phyloP scores from a whole-genome alignment of 1,284 basidiomycete species.

The Sporisorium scitamineum region DNA sequence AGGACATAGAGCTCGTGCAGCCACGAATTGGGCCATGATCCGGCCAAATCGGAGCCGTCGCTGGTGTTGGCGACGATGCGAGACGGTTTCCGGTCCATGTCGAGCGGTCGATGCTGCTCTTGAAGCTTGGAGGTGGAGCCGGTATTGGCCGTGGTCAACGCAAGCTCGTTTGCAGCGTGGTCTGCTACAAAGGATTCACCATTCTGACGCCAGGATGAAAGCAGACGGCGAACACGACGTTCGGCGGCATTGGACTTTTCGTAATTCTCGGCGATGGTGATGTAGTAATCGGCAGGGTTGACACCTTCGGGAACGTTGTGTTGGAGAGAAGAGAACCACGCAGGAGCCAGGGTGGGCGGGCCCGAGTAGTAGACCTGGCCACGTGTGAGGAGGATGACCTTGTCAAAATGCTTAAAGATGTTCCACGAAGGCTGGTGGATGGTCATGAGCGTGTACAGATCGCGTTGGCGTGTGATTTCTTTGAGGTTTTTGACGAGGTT shows the following conservation, averaged over 20 bases:
- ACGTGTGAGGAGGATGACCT: slow-evolving; percentile 47
- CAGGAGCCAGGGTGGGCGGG: slow-evolving; percentile 35
- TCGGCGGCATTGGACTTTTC: slow-evolving; percentile 54
- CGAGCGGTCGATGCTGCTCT: not conserved
- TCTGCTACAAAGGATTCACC: slow-evolving; percentile 18
- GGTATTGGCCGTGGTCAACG: not conserved
- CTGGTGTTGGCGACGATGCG: slow-evolving; percentile 30
- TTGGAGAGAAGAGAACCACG: slow-evolving; percentile 40
- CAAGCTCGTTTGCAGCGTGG: not conserved
- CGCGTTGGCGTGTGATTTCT: slow-evolving; percentile 38
- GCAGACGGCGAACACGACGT: slow-evolving; percentile 34
- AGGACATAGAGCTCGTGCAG: slow-evolving; percentile 42
- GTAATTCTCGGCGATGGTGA: slow-evolving; percentile 51
- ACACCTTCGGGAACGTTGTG: slow-evolving; percentile 38
- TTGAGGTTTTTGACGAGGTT: slow-evolving; percentile 52
- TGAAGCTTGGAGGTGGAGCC: not conserved
- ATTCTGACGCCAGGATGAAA: slow-evolving; percentile 39
- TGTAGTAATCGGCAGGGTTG: slow-evolving; percentile 55
- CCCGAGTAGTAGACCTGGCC: slow-evolving; percentile 55
- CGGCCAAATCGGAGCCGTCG: slow-evolving; percentile 22
- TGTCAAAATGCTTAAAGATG: slow-evolving; percentile 55
- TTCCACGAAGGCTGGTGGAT: slow-evolving; percentile 60
- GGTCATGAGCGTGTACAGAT: slow-evolving; percentile 51
- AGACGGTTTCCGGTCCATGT: slow-evolving; percentile 11
- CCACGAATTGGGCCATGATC: slow-evolving; percentile 54